These are phyloP conservation scores for Parachaetomium inaequale DNA, from an alignment of 495 filamentous ascomycete species.

Conservation along the genomic window DNA sequence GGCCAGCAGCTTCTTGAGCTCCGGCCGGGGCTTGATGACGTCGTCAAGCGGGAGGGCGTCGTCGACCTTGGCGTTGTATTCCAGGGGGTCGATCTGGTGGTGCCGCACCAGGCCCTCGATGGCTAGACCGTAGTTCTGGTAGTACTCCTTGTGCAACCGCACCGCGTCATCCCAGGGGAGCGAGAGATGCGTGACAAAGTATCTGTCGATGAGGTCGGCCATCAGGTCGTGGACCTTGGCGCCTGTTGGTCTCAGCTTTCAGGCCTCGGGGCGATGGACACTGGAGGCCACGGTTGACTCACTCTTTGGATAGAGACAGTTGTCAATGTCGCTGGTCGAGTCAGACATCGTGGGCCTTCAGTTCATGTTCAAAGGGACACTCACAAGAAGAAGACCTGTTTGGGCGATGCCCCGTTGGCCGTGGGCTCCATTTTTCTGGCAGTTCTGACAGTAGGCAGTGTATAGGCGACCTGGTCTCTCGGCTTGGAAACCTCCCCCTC, in stretches of 20 bases:
- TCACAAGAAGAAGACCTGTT: conserved; percentile 49
- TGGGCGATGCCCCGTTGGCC: conserved; percentile 22
- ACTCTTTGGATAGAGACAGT: conserved; percentile 76
- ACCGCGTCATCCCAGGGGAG: conserved; percentile 69
- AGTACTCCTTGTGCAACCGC: conserved; percentile 84
- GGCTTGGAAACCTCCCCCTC: no score
- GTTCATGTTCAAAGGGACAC: conserved; percentile 9
- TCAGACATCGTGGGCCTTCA: conserved; percentile 6
- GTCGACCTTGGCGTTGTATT: conserved; percentile 92
- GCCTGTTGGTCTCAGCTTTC: conserved; percentile 37
- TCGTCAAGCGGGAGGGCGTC: conserved; percentile 87
- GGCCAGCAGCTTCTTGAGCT: conserved; percentile 69
- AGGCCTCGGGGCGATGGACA: background rate
- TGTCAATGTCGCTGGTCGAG: conserved; percentile 76
- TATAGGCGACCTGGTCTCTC: no score
- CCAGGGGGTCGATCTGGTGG: conserved; percentile 92
- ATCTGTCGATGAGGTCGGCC: conserved; percentile 71
- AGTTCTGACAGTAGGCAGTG: background rate
- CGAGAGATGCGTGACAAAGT: conserved; percentile 75
- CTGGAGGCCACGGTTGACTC: conserved; percentile 20
- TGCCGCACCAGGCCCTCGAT: conserved; percentile 90
- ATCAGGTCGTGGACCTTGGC: conserved; percentile 71
- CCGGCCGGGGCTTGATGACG: conserved; percentile 71
- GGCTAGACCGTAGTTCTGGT: conserved; percentile 92
- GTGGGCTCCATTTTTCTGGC: background rate